Conservation (phyloP, 139 green algal genomes). For the Raphidocelis subcapitata region DNA sequence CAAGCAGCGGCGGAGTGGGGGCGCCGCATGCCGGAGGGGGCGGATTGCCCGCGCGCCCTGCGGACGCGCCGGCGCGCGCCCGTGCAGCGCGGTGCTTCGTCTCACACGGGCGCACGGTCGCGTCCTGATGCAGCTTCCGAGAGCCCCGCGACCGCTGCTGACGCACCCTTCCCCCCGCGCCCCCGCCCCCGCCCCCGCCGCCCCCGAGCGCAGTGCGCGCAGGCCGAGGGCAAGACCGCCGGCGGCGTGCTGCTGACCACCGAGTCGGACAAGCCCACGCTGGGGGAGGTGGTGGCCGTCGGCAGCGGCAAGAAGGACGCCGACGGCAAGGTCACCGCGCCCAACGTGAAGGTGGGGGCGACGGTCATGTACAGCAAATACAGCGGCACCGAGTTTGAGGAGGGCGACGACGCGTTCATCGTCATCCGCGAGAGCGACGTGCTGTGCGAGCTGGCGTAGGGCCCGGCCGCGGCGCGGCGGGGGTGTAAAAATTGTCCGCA, state of each 20-base stretch:
- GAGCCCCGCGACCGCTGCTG: too few relatives aligned
- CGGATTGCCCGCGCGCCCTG: too few relatives aligned
- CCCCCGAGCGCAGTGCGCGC: constrained; percentile 34
- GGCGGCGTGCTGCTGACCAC: constrained; percentile 87
- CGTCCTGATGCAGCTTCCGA: too few relatives aligned
- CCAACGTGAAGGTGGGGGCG: constrained; percentile 65
- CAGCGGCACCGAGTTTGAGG: constrained; percentile 83
- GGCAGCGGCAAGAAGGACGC: constrained; percentile 69
- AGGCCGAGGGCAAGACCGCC: constrained; percentile 70
- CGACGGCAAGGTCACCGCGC: constrained; percentile 52
- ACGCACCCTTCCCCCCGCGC: background rate
- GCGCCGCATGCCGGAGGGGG: too few relatives aligned
- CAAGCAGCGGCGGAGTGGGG: too few relatives aligned
- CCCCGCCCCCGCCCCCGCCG: background rate
- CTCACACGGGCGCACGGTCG: too few relatives aligned
- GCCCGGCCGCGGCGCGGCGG: background rate
- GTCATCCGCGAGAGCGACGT: constrained; percentile 86
- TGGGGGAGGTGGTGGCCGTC: constrained; percentile 84
- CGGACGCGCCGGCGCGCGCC: too few relatives aligned
- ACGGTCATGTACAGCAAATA: constrained; percentile 91
- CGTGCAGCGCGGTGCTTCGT: too few relatives aligned
- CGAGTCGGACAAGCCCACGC: constrained; percentile 84
- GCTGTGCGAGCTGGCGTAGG: constrained; percentile 73
- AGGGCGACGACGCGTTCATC: constrained; percentile 71
- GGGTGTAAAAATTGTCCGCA: background rate